A percentile compares a stretch with the other conserved stretches of the same genome.
Conservation (phyloP, 768 basidiomycete species). For the Mrakia hoshinonis region DNA sequence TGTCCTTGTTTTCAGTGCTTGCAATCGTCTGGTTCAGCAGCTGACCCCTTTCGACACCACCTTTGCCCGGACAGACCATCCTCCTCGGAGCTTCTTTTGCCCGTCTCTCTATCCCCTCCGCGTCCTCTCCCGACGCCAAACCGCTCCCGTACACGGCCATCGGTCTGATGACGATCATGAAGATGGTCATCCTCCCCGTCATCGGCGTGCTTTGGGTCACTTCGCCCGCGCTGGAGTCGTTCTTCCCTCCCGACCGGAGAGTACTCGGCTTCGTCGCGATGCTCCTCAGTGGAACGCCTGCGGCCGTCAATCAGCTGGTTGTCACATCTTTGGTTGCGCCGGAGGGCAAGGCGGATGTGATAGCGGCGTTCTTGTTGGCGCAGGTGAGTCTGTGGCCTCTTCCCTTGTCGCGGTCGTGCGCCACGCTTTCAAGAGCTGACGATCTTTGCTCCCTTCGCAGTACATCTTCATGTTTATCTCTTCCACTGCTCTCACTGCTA, state of each 20-base stretch:
- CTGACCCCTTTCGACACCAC: no score
- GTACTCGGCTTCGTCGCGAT: constrained; percentile 45
- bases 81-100: constrained; percentile 47
- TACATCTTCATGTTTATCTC: constrained; percentile 39
- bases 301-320: constrained; percentile 46
- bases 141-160: constrained; percentile 44
- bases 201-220: constrained; percentile 39
- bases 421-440: background rate
- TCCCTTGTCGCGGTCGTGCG: background rate
- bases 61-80: constrained; percentile 38
- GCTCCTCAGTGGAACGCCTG: constrained; percentile 47
- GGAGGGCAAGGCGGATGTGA: constrained; percentile 46
- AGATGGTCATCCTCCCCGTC: constrained; percentile 44
- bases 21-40: background rate
- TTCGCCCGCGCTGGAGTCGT: background rate
- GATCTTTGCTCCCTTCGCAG: no score
- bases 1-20: background rate
- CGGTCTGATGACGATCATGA: constrained; percentile 32
- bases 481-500: background rate
- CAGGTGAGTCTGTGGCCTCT: background rate
- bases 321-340: constrained; percentile 47
- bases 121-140: constrained; percentile 19
- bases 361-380: constrained; percentile 45
- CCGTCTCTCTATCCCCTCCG: constrained; percentile 39
- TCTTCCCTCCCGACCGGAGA: background rate